These are phyloP conservation scores for Pythium insidiosum DNA, from an alignment of 352 stramenopile genomes.

Conservation along the genomic window DNA sequence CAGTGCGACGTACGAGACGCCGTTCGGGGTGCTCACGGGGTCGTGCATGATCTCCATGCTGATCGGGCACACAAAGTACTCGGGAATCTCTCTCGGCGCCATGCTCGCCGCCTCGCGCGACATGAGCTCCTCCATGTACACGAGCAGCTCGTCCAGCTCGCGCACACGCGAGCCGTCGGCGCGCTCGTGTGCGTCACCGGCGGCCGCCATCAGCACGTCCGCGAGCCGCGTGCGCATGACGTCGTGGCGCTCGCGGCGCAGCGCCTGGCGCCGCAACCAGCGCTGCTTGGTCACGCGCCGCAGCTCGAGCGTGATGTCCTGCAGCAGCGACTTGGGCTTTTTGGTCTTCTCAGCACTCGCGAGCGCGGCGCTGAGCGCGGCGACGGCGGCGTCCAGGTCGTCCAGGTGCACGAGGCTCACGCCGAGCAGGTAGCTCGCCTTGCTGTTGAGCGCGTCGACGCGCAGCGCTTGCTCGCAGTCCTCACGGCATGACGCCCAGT, in stretches of 20 bases:
- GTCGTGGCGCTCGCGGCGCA: slow-evolving; percentile 30
- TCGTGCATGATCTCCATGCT: slow-evolving; percentile 83
- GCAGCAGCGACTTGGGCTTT: slow-evolving; percentile 41
- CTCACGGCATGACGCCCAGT: slow-evolving; percentile 51
- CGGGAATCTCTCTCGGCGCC: slow-evolving; percentile 45
- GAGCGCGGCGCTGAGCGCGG: slow-evolving; percentile 40
- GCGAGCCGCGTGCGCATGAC: slow-evolving; percentile 29
- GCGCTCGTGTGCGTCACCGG: background rate
- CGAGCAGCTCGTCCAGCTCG: slow-evolving; percentile 39
- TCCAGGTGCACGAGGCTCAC: slow-evolving; percentile 42
- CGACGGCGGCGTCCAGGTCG: slow-evolving; percentile 40
- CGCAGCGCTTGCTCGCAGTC: slow-evolving; percentile 51
- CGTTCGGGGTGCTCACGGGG: slow-evolving; percentile 70
- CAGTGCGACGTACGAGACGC: slow-evolving; percentile 46
- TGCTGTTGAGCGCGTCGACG: slow-evolving; percentile 57
- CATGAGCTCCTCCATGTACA: slow-evolving; percentile 54
- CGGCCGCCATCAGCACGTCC: slow-evolving; percentile 13
- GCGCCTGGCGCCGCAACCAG: slow-evolving; percentile 40
- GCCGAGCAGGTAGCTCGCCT: slow-evolving; percentile 69
- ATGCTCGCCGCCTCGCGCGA: slow-evolving; percentile 32
- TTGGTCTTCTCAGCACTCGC: slow-evolving; percentile 43
- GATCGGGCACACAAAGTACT: slow-evolving; percentile 77
- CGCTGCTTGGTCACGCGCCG: slow-evolving; percentile 54
- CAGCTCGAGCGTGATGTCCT: slow-evolving; percentile 53
- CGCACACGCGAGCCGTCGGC: no score